phyloP scores from a whole-genome alignment of 257 asterid species.

The Parsonsia alboflavescens region DNA sequence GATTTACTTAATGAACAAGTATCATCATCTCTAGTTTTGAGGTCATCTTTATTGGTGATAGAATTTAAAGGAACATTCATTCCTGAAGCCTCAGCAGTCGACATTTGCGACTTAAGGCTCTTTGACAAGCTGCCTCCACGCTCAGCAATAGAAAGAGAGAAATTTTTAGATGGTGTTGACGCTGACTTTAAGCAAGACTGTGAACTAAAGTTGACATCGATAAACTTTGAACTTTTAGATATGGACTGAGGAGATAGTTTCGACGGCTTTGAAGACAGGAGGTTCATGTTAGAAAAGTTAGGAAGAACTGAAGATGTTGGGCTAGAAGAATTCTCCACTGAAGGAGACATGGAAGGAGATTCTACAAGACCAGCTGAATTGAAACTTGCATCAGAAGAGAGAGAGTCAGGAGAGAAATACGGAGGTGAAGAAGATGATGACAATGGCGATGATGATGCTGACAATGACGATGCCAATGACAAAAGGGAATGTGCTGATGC shows the following conservation, averaged over 20 bases:
- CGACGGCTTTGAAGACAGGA: conserved; percentile 33
- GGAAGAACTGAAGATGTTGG: conserved; percentile 29
- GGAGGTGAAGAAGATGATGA: conserved; percentile 36
- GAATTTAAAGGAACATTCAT: conserved; percentile 19
- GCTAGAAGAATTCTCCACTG: conserved; percentile 24
- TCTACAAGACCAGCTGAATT: conserved; percentile 31
- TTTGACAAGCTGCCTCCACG: conserved; percentile 39
- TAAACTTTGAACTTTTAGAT: conserved; percentile 40
- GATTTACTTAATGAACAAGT: conserved; percentile 22
- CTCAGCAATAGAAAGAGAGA: conserved; percentile 39
- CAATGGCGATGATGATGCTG: conserved; percentile 28
- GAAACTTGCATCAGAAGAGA: conserved; percentile 38
- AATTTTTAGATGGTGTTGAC: conserved; percentile 25
- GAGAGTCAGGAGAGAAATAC: conserved; percentile 44
- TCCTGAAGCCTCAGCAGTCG: conserved; percentile 23
- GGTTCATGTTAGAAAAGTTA: conserved; percentile 24
- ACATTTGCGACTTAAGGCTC: conserved; percentile 32
- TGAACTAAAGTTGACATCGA: conserved; percentile 45
- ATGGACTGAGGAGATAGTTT: conserved; percentile 41
- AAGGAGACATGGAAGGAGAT: conserved; percentile 41
- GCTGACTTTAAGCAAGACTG: conserved; percentile 32
- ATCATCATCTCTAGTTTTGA: conserved; percentile 11
- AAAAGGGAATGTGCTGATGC: conserved; percentile 21
- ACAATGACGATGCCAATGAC: conserved; percentile 22
- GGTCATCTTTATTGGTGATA: conserved; percentile 16